phyloP scores from a whole-genome alignment of 2,329 filamentous ascomycete genomes.

The Fusarium robinianum region DNA sequence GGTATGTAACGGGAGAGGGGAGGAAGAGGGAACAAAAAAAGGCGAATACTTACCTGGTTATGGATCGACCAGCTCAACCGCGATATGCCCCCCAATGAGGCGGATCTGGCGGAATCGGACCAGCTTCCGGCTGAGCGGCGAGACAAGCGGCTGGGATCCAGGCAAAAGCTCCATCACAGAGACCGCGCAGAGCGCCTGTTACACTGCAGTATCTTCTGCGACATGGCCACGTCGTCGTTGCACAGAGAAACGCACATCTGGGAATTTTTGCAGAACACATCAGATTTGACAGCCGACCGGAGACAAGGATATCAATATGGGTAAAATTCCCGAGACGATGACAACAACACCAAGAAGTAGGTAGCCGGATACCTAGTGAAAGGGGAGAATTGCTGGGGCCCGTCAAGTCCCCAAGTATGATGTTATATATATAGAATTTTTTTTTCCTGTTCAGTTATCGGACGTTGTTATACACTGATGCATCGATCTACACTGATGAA shows the following conservation, averaged over 20 bases:
- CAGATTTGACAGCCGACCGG: constrained; percentile 9
- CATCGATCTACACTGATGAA: constrained; percentile 1
- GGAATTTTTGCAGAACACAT: constrained; percentile 11
- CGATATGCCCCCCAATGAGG: constrained; percentile 1
- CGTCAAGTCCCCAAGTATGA: constrained; percentile 2
- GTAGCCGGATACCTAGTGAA: neutral
- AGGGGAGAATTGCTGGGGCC: neutral
- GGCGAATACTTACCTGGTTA: neutral
- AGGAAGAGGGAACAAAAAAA: neutral
- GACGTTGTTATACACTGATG: constrained; percentile 3
- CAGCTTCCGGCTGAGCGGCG: neutral
- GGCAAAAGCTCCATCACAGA: neutral
- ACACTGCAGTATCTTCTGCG: too few relatives aligned
- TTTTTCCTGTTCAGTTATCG: too few relatives aligned
- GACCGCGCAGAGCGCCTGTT: constrained; percentile 16
- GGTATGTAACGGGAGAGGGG: neutral
- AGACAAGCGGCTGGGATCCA: constrained; percentile 3
- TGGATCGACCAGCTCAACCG: too few relatives aligned
- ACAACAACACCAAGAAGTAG: neutral
- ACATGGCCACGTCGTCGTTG: constrained; percentile 9
- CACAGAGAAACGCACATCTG: constrained; percentile 10
- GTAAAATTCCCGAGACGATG: neutral
- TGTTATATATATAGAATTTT: neutral
- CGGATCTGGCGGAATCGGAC: constrained; percentile 2
- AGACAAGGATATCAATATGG: neutral